Evolutionary conservation across 2,329 filamentous ascomycete species (phyloP), one percentile per base, ranked within the genome.

Genomic region (Ophiognomonia clavigignenti-juglandacearum): DNA sequence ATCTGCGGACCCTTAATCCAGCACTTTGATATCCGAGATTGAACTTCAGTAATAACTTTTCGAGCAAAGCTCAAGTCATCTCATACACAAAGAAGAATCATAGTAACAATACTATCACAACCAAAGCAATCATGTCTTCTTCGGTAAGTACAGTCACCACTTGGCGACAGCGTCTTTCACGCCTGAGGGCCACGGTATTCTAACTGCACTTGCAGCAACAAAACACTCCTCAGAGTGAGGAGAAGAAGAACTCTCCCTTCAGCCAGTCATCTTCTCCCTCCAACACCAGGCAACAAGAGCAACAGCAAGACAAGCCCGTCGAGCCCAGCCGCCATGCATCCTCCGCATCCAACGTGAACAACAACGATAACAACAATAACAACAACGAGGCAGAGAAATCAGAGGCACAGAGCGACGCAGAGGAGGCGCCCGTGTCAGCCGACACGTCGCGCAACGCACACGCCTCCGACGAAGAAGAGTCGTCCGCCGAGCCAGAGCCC

Each of bases 401-500:
- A 35, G 37, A 50, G 50, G 37, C 45, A n/a, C n/a, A n/a, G n/a
- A n/a, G n/a, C n/a, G n/a, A n/a, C n/a, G n/a, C n/a, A n/a, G n/a
- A n/a, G n/a, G n/a, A n/a, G n/a, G n/a, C n/a, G n/a, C n/a, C n/a
- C n/a, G n/a, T n/a, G n/a, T n/a, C n/a, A n/a, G n/a, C n/a, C 50
- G 34, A 36, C 34, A 9, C 18, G 11, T 36, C 34, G 18, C 34
- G 34, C 34, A 20, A 53, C 43, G 32, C 34, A 48, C 18, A 50
- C 43, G 39, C 45, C 43, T 24, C 27, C 18, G 41, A 51, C 10
- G 32, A 32, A 42, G 55, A 47, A 16, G 46, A 45, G 47, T n/a
- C n/a, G n/a, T 24, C 27, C 18, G 41, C 50, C 10, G 32, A 32
- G 42, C 54, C 45, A 16, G 46, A 45, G 47, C 61, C 84, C 60